These are phyloP conservation scores for Fraxinus dipetala DNA, from an alignment of 305 asterid species.

Conservation along the genomic window DNA sequence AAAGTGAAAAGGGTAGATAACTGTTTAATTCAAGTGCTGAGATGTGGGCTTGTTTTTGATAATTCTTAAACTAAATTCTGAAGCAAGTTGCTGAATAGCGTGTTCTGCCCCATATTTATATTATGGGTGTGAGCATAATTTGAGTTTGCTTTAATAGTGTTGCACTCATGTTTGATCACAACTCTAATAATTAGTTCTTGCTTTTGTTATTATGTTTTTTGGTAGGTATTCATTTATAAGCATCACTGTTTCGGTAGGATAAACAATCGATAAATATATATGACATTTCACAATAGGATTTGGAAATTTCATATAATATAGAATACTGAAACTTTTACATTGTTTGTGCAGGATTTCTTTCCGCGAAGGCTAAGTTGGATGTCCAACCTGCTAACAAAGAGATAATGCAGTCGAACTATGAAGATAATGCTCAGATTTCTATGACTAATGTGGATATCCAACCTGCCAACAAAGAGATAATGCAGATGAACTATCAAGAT, in stretches of 20 bases:
- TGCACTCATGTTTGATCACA: neutral
- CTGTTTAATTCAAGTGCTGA: neutral
- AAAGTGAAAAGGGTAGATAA: neutral
- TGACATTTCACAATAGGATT: constrained; percentile 4
- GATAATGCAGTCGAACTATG: constrained; percentile 29
- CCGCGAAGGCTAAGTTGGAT: constrained; percentile 19
- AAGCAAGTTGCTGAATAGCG: neutral
- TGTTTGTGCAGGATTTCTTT: constrained; percentile 38
- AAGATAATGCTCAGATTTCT: constrained; percentile 27
- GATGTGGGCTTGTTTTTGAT: neutral
- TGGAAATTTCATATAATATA: neutral
- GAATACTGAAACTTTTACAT: constrained; percentile 14
- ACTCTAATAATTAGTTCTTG: neutral
- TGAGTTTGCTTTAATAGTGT: neutral
- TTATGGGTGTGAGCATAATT: neutral
- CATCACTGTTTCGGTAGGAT: neutral
- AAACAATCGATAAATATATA: constrained; percentile 18
- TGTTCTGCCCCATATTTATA: neutral
- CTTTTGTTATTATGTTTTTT: neutral
- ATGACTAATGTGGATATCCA: constrained; percentile 7
- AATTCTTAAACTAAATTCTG: neutral
- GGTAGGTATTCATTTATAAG: neutral
- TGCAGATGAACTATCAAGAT: constrained; percentile 34
- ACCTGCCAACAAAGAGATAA: constrained; percentile 25
- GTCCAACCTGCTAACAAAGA: constrained; percentile 27